Percentiles rank a stretch among this genome's conserved stretches.
Conservation (phyloP, 139 green algal species). For the Chlamydomonas schloesseri region DNA sequence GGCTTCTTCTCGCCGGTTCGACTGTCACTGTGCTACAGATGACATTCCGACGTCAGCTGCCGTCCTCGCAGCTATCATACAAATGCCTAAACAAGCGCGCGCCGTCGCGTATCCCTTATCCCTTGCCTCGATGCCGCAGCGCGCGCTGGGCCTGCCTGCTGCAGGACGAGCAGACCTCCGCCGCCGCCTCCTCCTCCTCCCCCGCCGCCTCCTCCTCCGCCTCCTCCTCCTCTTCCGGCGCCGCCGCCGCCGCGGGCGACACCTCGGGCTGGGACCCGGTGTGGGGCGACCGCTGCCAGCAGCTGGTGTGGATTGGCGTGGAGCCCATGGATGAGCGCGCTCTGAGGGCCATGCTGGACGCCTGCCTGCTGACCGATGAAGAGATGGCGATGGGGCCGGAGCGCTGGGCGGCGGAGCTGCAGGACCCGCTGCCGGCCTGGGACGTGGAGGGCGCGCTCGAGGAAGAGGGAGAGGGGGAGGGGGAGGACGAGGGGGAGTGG, state of each 20-base stretch:
- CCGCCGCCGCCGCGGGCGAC: background rate
- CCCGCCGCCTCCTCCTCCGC: too few species aligned
- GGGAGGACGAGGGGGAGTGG: background rate
- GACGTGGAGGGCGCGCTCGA: conserved; percentile 12
- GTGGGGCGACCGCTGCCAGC: conserved; percentile 76
- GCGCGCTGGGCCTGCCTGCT: conserved; percentile 47
- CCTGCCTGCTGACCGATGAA: conserved; percentile 72
- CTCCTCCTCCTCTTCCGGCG: too few species aligned
- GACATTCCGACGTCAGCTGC: too few species aligned
- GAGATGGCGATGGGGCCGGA: conserved; percentile 69
- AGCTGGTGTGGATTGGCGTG: conserved; percentile 88
- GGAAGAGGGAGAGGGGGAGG: conserved; percentile 21
- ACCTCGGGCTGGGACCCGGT: conserved; percentile 47
- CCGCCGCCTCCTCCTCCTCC: too few species aligned
- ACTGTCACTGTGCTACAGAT: too few species aligned
- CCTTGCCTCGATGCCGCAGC: too few species aligned
- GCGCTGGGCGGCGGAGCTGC: conserved; percentile 51
- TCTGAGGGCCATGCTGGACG: conserved; percentile 72
- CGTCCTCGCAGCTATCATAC: too few species aligned
- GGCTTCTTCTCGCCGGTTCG: too few species aligned
- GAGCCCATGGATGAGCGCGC: conserved; percentile 64
- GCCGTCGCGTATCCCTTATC: too few species aligned
- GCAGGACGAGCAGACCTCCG: background rate
- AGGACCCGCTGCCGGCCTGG: conserved; percentile 63
- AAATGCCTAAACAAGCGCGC: too few species aligned